These are phyloP conservation scores for Yarrowia sp. DNA, from an alignment of 805 yeast genomes.

Conservation along the genomic window DNA sequence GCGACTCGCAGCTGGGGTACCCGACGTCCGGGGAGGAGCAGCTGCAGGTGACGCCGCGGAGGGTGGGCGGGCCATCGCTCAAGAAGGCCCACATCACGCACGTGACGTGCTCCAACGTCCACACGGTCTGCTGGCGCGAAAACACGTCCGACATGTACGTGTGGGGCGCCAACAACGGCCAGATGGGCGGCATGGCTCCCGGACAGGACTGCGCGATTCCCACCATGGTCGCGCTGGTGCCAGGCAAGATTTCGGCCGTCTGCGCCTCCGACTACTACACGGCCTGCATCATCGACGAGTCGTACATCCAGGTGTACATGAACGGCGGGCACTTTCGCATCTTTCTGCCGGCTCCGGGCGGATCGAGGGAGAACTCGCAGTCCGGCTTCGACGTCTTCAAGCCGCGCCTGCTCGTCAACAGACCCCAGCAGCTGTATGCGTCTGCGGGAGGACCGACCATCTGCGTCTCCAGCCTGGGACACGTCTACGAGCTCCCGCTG, in stretches of 20 bases:
- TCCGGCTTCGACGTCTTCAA: conserved; percentile 31
- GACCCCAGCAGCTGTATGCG: conserved; percentile 30
- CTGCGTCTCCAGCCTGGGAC: conserved; percentile 34
- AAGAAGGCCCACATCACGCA: conserved; percentile 16
- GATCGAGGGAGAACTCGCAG: not conserved
- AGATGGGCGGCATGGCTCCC: conserved; percentile 55
- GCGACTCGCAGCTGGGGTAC: conserved; percentile 64
- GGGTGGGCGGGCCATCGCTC: conserved; percentile 36
- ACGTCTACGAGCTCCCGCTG: conserved; percentile 33
- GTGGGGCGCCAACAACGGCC: conserved; percentile 85
- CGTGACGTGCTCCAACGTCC: conserved; percentile 57
- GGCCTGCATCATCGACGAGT: conserved; percentile 54
- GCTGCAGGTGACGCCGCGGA: conserved; percentile 41
- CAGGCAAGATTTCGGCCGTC: conserved; percentile 53
- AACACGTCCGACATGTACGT: conserved; percentile 45
- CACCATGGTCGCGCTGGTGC: conserved; percentile 45
- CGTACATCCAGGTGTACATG: conserved; percentile 62
- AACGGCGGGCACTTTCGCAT: conserved; percentile 58
- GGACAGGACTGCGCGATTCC: conserved; percentile 46
- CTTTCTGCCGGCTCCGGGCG: conserved; percentile 37
- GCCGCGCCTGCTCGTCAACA: conserved; percentile 27
- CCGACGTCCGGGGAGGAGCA: conserved; percentile 35
- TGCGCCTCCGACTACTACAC: conserved; percentile 69
- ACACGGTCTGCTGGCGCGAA: conserved; percentile 58
- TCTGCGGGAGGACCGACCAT: conserved; percentile 33